phyloP scores from a whole-genome alignment of 139 green algal genomes.

The Pseudopediastrum boryanum region DNA sequence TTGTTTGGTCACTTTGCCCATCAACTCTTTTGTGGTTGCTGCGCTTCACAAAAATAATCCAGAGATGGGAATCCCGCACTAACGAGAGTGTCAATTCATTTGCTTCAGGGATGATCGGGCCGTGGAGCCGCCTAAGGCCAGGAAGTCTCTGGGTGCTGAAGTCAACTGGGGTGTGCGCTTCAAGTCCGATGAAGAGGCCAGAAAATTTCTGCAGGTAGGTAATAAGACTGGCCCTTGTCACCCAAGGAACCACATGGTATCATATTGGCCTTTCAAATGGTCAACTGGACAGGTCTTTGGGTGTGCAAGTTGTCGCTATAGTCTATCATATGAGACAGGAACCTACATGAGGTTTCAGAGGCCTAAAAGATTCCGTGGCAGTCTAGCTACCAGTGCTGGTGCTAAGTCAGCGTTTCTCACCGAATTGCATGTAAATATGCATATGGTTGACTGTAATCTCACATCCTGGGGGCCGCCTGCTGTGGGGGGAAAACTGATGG shows the following conservation, averaged over 20 bases:
- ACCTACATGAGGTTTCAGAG: neutral
- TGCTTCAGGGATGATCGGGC: conserved; percentile 39
- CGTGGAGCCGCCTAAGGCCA: conserved; percentile 56
- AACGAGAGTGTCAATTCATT: neutral
- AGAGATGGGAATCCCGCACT: neutral
- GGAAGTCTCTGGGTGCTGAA: conserved; percentile 86
- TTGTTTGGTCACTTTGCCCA: neutral
- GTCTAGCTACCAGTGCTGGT: neutral
- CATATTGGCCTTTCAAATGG: too few relatives aligned
- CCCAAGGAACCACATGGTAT: too few relatives aligned
- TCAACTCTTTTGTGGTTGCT: neutral
- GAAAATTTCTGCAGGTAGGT: conserved; percentile 52
- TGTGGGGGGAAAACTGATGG: neutral
- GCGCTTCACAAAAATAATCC: neutral
- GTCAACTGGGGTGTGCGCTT: conserved; percentile 96
- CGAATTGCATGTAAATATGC: neutral
- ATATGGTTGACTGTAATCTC: neutral
- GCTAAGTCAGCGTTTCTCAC: neutral
- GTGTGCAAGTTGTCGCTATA: neutral
- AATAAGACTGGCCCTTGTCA: too few relatives aligned
- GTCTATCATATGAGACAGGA: neutral
- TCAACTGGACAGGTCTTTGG: neutral
- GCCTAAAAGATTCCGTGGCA: neutral
- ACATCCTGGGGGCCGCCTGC: neutral
- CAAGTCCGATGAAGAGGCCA: conserved; percentile 53